A percentile compares a stretch with the other conserved stretches of the same genome.
phyloP scores from a whole-genome alignment of 75 land plant species.

The Cupressus sempervirens region DNA sequence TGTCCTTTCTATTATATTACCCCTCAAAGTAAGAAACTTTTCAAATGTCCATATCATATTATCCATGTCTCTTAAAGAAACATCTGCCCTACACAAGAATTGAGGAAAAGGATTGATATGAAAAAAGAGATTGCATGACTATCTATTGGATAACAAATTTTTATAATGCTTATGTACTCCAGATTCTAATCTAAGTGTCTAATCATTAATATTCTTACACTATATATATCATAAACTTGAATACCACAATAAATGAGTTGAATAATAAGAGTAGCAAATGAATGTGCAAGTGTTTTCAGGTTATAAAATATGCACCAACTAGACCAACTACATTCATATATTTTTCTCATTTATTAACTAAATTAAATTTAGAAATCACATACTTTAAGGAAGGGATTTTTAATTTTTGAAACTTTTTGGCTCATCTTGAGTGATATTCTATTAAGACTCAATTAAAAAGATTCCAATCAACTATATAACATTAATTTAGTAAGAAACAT shows the following conservation, averaged over 20 bases:
- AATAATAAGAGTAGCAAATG: background rate
- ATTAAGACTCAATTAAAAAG: background rate
- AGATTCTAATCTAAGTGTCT: background rate
- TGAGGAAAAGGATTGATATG: background rate
- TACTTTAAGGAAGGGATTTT: background rate
- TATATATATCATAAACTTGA: background rate
- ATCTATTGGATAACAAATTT: background rate
- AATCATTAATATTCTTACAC: background rate
- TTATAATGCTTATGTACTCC: background rate
- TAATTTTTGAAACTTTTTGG: background rate
- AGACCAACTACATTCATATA: background rate
- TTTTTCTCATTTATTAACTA: background rate
- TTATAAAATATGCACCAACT: background rate
- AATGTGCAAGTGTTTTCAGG: background rate
- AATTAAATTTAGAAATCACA: background rate
- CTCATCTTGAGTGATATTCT: background rate
- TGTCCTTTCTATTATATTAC: conserved; percentile 22
- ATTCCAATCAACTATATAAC: background rate
- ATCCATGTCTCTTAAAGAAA: conserved; percentile 9
- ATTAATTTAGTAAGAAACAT: background rate
- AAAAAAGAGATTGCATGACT: background rate
- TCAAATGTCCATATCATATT: conserved; percentile 7
- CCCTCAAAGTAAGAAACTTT: background rate
- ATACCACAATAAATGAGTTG: background rate
- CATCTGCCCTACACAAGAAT: conserved; percentile 17